These are phyloP conservation scores for Debaryomyces udenii DNA, from an alignment of 1,139 yeast species.

Conservation along the genomic window DNA sequence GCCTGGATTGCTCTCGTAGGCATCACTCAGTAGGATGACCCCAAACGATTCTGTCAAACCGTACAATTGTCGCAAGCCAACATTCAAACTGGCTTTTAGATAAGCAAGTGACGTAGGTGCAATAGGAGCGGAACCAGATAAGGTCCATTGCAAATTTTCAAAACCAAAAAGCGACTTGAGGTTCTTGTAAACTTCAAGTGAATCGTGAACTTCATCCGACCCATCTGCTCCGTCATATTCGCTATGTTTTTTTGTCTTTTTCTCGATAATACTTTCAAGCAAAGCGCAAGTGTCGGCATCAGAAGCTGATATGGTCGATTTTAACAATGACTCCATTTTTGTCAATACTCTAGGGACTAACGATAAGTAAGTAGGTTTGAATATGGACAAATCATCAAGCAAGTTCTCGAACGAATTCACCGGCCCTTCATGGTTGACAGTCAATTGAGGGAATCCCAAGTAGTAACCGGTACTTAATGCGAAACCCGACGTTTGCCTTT, in stretches of 20 bases:
- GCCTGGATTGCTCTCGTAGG: slow-evolving; percentile 43
- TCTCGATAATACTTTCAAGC: slow-evolving; percentile 32
- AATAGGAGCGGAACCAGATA: slow-evolving; percentile 50
- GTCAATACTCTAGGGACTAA: slow-evolving; percentile 46
- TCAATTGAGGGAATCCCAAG: slow-evolving; percentile 44
- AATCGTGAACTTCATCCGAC: slow-evolving; percentile 23
- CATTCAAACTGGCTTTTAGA: slow-evolving; percentile 40
- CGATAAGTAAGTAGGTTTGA: slow-evolving; percentile 39
- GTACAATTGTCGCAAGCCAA: slow-evolving; percentile 47
- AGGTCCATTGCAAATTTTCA: slow-evolving; percentile 27
- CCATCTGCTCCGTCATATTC: slow-evolving; percentile 32
- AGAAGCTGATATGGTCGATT: slow-evolving; percentile 46
- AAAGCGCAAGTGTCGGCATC: slow-evolving; percentile 35
- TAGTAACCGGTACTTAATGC: slow-evolving; percentile 32
- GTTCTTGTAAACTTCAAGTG: slow-evolving; percentile 13
- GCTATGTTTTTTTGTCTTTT: slow-evolving; percentile 35
- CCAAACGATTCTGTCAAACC: slow-evolving; percentile 53
- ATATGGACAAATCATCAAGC: slow-evolving; percentile 38
- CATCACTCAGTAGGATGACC: slow-evolving; percentile 37
- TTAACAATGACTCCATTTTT: slow-evolving; percentile 48
- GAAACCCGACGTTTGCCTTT: slow-evolving; percentile 36
- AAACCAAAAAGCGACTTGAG: slow-evolving; percentile 31
- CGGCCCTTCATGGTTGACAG: slow-evolving; percentile 32
- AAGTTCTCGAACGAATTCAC: slow-evolving; percentile 17
- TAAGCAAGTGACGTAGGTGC: slow-evolving; percentile 44